A percentile compares a stretch with the other conserved stretches of the same genome.
Conservation (phyloP, 306 rosid genomes). For the Prosopis cineraria region DNA sequence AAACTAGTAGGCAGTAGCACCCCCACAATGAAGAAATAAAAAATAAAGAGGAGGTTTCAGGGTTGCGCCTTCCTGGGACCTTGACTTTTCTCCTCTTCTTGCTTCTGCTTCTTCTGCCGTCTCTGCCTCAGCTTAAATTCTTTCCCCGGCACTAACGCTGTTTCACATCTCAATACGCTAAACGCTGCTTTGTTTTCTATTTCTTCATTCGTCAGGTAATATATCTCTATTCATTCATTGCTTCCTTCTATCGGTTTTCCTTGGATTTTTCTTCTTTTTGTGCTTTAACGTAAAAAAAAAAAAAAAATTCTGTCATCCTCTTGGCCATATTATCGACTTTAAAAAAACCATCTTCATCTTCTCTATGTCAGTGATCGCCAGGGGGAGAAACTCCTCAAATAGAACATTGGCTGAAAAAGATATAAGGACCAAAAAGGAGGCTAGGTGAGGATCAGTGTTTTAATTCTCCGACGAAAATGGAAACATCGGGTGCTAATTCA, state of each 20-base stretch:
- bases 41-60: slow-evolving; percentile 19
- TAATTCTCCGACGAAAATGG: slow-evolving; percentile 42
- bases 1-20: background rate
- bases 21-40: background rate
- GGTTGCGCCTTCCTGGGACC: slow-evolving; percentile 24
- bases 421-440: slow-evolving; percentile 11
- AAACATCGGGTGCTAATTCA: slow-evolving; percentile 40
- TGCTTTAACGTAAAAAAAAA: background rate
- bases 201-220: slow-evolving; percentile 1
- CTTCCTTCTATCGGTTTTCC: background rate
- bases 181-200: background rate
- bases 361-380: slow-evolving; percentile 9
- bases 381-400: background rate
- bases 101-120: slow-evolving; percentile 15
- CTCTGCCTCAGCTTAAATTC: slow-evolving; percentile 19
- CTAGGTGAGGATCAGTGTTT: slow-evolving; percentile 34
- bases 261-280: background rate
- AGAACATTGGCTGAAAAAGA: background rate
- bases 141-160: background rate
- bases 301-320: too few species aligned
- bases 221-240: background rate
- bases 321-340: background rate
- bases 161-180: background rate
- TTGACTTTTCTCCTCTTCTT: slow-evolving; percentile 37
- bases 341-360: background rate